Conservation (phyloP, 2,329 filamentous ascomycete species). For the Aspergillus persii region DNA sequence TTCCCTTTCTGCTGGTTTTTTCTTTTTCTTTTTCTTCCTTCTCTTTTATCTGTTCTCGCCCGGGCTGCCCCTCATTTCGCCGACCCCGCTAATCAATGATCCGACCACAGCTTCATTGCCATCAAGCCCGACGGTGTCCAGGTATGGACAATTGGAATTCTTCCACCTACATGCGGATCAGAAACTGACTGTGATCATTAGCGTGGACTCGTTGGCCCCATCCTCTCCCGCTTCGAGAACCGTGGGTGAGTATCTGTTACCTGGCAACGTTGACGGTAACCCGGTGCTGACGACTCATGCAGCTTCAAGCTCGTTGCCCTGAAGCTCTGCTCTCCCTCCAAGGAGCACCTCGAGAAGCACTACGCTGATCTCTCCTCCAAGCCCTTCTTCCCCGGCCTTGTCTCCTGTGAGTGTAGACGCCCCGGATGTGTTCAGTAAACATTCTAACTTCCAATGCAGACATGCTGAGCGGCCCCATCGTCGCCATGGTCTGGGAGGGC, state of each 20-base stretch:
- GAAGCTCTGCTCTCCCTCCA: constrained; percentile 85
- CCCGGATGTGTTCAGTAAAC: neutral
- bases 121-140: constrained; percentile 99
- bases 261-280: neutral
- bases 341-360: constrained; percentile 98
- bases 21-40: constrained; percentile 1
- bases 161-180: constrained; percentile 1
- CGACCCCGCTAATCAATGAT: constrained; percentile 33
- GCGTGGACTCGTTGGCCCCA: constrained; percentile 96
- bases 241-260: constrained; percentile 66
- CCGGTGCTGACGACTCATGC: constrained; percentile 11
- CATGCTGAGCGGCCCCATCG: constrained; percentile 96
- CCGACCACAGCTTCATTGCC: constrained; percentile 82
- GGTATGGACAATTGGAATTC: constrained; percentile 53
- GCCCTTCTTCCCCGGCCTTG: constrained; percentile 94
- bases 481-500: constrained; percentile 99
- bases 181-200: constrained; percentile 43
- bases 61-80: constrained; percentile 19
- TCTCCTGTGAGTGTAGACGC: constrained; percentile 67
- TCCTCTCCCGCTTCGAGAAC: constrained; percentile 97
- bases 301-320: constrained; percentile 98
- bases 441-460: constrained; percentile 54
- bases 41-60: neutral
- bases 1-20: neutral
- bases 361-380: constrained; percentile 90